A percentile compares a stretch with the other conserved stretches of the same genome.
These are phyloP conservation scores for Yamadazyma oceani DNA, from an alignment of 1,139 yeast genomes.

Conservation along the genomic window DNA sequence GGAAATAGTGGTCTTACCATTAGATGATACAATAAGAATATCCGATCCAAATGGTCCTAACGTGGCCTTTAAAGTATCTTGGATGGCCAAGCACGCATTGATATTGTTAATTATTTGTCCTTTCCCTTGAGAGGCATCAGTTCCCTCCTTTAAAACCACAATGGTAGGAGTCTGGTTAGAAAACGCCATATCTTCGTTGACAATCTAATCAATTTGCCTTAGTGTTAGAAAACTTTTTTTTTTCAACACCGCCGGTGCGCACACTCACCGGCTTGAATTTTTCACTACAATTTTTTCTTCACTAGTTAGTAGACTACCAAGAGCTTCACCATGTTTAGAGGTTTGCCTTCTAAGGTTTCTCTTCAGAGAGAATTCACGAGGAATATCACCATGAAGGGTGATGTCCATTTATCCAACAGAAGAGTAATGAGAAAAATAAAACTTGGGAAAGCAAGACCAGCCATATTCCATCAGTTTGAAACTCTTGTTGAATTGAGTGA, in stretches of 20 bases:
- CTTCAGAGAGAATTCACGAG: constrained; percentile 19
- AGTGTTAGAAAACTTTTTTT: constrained; percentile 6
- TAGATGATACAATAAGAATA: constrained; percentile 78
- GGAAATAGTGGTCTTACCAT: constrained; percentile 89
- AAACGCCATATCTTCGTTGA: too few species aligned
- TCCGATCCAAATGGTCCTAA: constrained; percentile 98
- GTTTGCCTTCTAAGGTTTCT: background rate
- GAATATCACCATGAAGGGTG: constrained; percentile 31
- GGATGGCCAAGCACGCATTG: constrained; percentile 95
- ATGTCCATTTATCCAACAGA: constrained; percentile 45
- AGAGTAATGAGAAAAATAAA: constrained; percentile 57
- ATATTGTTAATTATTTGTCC: constrained; percentile 95
- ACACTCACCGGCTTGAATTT: background rate
- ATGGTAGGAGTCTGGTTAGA: constrained; percentile 94
- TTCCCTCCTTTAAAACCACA: constrained; percentile 96
- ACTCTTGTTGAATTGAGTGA: constrained; percentile 86
- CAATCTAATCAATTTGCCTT: too few species aligned
- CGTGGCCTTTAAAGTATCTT: constrained; percentile 92
- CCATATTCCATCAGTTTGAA: constrained; percentile 87
- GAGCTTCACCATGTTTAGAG: constrained; percentile 7
- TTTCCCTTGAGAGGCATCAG: constrained; percentile 93
- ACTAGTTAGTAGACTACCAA: too few species aligned
- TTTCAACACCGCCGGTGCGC: background rate
- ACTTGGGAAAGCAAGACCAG: constrained; percentile 86
- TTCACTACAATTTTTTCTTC: background rate